Base-by-base conservation (phyloP, 2,329 filamentous ascomycete genomes). In the Westerdykella aurantiaca region DNA sequence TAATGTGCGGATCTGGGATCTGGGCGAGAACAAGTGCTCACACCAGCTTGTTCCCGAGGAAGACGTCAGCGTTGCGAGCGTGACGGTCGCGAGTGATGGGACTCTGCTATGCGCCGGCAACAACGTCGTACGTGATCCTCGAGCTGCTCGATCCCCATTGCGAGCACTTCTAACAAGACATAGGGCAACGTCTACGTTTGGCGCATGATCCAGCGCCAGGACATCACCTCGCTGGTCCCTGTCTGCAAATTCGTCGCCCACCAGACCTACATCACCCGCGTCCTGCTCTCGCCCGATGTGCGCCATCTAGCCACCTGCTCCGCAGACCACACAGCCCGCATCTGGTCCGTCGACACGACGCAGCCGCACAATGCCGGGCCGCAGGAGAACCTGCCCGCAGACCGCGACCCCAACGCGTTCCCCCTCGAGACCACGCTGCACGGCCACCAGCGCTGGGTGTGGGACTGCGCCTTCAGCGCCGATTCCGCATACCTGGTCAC, bases 121-220 rank as follows among this genome's bases (percentile, higher is more conserved):
- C 61, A 96, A 93, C 59, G 79, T 82, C 48, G 88, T 94, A 76
- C 48, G 78, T 56, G 6, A 43, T n/a, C 12, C 34, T 38, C 21
- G 16, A 11, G 35, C 16, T 21, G n/a, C 31, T 37, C 31, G 16
- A 13, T 42, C 14, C 37, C 22, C 17, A n/a, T 39, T 38, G 22
- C 14, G n/a, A 16, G 14, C 4, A 13, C 14, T 33, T 34, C 14
- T 11, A 6, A 29, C 11, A 7, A 9, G 11, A 12, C 21, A 31
- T 34, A 96, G 87, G 93, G 93, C 55, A 94, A 94, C 58, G 90
- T 97, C 51, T 98, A 95, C 66, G 88, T 98, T 56, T 98, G 93
- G 93, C 85, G 88, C 52, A 86, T 98, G 64, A 80, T 90, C 49
- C 89, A 95, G 60, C 82, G 81, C 47, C 82, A 81, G 52, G 88